Evolutionary conservation across 805 yeast species (phyloP).

Genomic region (Candida golubevii): DNA sequence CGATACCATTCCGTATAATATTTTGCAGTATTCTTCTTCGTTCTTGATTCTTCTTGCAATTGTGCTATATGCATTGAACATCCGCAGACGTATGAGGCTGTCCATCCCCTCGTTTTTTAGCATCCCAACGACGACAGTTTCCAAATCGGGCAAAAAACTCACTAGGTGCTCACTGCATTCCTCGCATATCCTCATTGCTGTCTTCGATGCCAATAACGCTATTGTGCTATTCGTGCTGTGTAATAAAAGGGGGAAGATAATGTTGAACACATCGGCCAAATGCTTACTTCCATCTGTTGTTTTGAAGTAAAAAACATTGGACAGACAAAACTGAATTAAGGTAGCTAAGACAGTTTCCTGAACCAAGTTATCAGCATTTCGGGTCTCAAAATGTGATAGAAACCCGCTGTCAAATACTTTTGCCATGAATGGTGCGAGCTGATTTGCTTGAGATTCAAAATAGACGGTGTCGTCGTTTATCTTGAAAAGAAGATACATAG

Average conservation of each 20-base stretch:
- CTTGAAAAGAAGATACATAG: conserved; percentile 54
- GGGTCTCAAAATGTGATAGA: conserved; percentile 17
- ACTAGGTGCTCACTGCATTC: conserved; percentile 43
- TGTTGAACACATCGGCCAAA: conserved; percentile 51
- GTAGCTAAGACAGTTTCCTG: conserved; percentile 19
- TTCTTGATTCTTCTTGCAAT: conserved; percentile 52
- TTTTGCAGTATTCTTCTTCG: conserved; percentile 32
- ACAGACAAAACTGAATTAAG: conserved; percentile 39
- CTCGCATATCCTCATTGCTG: conserved; percentile 57
- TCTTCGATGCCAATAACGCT: conserved; percentile 40
- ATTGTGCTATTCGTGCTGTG: conserved; percentile 34
- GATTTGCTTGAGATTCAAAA: conserved; percentile 26
- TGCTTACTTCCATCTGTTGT: conserved; percentile 39
- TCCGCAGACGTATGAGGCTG: conserved; percentile 50
- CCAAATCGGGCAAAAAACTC: conserved; percentile 45
- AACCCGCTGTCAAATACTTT: conserved; percentile 22
- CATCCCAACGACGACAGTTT: conserved; percentile 45
- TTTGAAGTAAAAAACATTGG: conserved; percentile 57
- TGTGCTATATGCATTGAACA: conserved; percentile 59
- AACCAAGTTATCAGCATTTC: conserved; percentile 6
- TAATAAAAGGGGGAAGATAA: conserved; percentile 38
- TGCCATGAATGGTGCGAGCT: conserved; percentile 24
- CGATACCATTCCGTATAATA: conserved; percentile 18
- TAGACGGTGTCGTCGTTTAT: conserved; percentile 49
- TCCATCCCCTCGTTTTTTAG: conserved; percentile 37